Base-by-base conservation (phyloP, 1,284 basidiomycete species). In the Psilocybe mexicana region DNA sequence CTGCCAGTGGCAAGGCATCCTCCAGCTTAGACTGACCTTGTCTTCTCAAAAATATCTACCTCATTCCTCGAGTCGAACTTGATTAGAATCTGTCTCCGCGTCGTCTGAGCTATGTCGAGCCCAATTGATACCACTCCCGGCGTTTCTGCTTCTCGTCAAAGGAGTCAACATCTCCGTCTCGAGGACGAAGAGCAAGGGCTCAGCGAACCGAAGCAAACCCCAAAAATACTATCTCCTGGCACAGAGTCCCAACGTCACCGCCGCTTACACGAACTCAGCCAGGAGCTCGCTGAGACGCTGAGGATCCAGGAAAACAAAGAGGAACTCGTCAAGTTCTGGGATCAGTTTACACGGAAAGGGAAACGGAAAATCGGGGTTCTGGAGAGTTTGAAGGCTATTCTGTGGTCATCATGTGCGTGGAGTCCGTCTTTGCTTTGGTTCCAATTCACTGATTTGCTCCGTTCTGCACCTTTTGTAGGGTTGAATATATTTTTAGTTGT, bases 401-500 rank as follows among this genome's bases (percentile, higher is more conserved):
- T 70, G 3, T 66, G 74, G 10, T 82, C 79, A 33, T 87, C 85
- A 0, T 85, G 86, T 87, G 64, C 48, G 80, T 44, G 10, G 14
- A 36, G 28, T 26, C 76, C 18, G 28, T 10, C 14, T n/a, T 36
- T 42, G 18, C 36, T 38, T 44, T 8, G 30, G 8, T 4, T 10
- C 24, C 42, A 44, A 6, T 30, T 49, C 26, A 42, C n/a, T 28
- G 40, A 44, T 6, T 43, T 53, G 43, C 43, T 24, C 44, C 46
- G 11, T 23, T 47, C 28, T 56, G 25, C 40, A 36, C 18, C 18
- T 18, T 43, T 25, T 25, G 30, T 25, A 86, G 85, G 80, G 77
- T 65, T 87, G 18, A 89, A 88, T 62, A n/a, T 81, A 0, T 75
- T 89, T 33, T 63, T 88, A n/a, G 23, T 88, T 1, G 77, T 85